Base-by-base conservation (phyloP, 2,329 filamentous ascomycete genomes). In the Sporothrix sp. region DNA sequence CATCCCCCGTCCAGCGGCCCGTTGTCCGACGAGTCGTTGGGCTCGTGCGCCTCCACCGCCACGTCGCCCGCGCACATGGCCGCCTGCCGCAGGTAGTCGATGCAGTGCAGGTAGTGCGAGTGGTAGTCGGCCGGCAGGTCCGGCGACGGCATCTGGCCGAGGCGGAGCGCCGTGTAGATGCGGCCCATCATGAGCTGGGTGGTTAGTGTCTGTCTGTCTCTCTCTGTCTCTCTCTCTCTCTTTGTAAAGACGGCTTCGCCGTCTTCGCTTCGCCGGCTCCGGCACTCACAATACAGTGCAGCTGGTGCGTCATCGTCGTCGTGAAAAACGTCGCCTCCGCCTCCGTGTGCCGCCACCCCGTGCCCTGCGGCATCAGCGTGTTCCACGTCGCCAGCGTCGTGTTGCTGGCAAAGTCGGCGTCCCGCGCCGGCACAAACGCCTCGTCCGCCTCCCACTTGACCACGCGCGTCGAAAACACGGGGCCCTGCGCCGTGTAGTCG, bases 1-100 rank as follows among this genome's bases (percentile, higher is more conserved):
- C 67, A 70, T 16, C 67, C 67, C 13, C 68, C 67, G 4, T 62
- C 60, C 33, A 54, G 50, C 54, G 66, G 46, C 52, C 67, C 65
- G 33, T 66, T 66, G 40, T 69, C 63, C 43, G 65, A 62, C 0
- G 66, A 61, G 51, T 69, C 68, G 3, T 63, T 65, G 2, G 64
- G 65, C 52, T 62, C 61, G 8, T 65, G 61, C 9, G 65, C 63
- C 56, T 68, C 65, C n/a, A 67, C 51, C 5, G 65, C 62, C 43
- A 66, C 59, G 51, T 68, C 65, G 36, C 62, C 63, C 7, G 60
- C 61, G 36, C 67, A 70, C 65, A 69, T 66, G 49, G 68, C 63
- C 6, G 64, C 62, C 52, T 70, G 67, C 7, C 68, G 61, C 52
- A 70, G 60, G 47, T 70, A 70, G 52, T 68, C 66, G 50, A 70